Evolutionary conservation across 331 rosid species (phyloP), one percentile per base, ranked within the genome.

Genomic region (Cydonia oblonga): DNA sequence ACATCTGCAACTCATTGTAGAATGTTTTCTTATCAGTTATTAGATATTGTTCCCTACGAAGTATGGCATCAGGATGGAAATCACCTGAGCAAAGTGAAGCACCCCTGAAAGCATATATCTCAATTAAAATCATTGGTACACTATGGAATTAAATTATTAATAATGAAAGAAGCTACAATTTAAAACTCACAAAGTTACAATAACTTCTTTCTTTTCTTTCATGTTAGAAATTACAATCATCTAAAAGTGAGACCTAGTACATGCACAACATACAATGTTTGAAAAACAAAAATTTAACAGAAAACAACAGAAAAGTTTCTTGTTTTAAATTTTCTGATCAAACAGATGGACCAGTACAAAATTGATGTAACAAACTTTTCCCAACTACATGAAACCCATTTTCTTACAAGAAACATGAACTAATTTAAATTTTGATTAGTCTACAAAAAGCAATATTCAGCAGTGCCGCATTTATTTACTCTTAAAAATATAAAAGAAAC

Each of bases 61-160:
- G 80, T 82, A 91, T 81, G 68, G 73, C 81, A 79, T 95, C 99
- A 19, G 99, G 99, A 83, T 95, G 99, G 79, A 89, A 89, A 65
- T 81, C 83, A 70, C 99, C 99, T 1, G 84, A 87, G 85, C 96
- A 87, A 81, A 95, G 85, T 35, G 93, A 83, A 72, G 92, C 79
- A 78, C 92, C 87, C 97, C 97, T 95, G 90, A 80, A 89, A 72
- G 61, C 74, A 81, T 66, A 82, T 71, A 60, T 77, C 29, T 69
- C 72, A 76, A 26, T 77, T 66, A 66, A 75, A 75, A 64, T 77
- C 64, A 76, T 78, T 65, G 61, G 40, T 33, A 72, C 74, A 78
- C 46, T 25, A 24, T 15, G 18, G 29, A 46, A 30, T 46, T 13
- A 57, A 42, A 56, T 58, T 19, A 72, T 49, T 22, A 75, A 23